Percentiles rank a stretch among this genome's conserved stretches.
Conservation (phyloP, 169 alveolate species). For the Cryptosporidium meleagridis region DNA sequence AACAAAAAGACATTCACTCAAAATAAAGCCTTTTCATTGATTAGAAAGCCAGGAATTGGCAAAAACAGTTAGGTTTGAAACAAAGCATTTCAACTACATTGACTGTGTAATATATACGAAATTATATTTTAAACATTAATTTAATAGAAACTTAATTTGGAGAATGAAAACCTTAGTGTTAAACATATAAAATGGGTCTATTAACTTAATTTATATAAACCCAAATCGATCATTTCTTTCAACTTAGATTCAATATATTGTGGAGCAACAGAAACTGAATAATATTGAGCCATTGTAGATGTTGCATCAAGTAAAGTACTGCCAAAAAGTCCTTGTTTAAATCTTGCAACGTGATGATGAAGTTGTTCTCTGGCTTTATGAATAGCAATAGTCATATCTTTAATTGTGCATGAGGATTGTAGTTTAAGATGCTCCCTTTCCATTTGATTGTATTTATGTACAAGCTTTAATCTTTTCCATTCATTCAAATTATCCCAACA, state of each 20-base stretch:
- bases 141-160: background rate
- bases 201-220: constrained; percentile 31
- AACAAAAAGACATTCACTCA: too few species aligned
- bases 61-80: too few species aligned
- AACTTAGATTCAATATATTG: constrained; percentile 43
- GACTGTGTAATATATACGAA: background rate
- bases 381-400: constrained; percentile 74
- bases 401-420: constrained; percentile 46
- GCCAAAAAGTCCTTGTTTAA: constrained; percentile 61
- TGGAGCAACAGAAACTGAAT: constrained; percentile 73
- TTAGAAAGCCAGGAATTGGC: background rate
- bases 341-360: constrained; percentile 50
- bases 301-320: constrained; percentile 59
- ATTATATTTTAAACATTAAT: too few species aligned
- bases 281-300: constrained; percentile 52
- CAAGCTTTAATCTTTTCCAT: constrained; percentile 55
- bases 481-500: constrained; percentile 65
- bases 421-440: constrained; percentile 40
- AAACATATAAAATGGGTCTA: background rate
- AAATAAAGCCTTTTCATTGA: too few species aligned
- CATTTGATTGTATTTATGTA: constrained; percentile 27
- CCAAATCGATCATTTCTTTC: constrained; percentile 49
- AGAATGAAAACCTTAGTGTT: background rate
- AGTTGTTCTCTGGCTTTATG: constrained; percentile 74
- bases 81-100: background rate